These are phyloP conservation scores for Lophium mytilinum DNA, from an alignment of 495 filamentous ascomycete species.

Conservation along the genomic window DNA sequence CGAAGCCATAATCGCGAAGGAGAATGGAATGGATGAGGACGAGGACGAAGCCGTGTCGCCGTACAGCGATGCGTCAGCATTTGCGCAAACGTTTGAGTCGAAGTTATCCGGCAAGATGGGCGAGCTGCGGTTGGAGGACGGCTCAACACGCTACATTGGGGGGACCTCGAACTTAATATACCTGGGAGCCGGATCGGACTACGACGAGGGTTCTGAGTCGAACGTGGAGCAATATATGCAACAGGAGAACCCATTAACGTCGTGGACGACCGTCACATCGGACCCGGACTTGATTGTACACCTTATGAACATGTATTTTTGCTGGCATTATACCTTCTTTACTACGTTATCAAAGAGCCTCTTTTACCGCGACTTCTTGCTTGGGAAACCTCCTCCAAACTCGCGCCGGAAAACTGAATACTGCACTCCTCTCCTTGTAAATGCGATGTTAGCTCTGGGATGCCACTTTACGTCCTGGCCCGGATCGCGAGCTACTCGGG, in stretches of 20 bases:
- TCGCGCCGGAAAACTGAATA: constrained; percentile 50
- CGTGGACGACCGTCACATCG: constrained; percentile 81
- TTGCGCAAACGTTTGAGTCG: constrained; percentile 63
- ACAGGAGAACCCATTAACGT: constrained; percentile 59
- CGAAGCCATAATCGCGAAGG: constrained; percentile 60
- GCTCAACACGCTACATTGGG: constrained; percentile 84
- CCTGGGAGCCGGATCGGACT: constrained; percentile 41
- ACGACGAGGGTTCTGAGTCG: constrained; percentile 21
- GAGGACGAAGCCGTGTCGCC: constrained; percentile 33
- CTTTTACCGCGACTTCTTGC: constrained; percentile 79
- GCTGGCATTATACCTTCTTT: constrained; percentile 97
- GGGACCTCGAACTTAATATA: constrained; percentile 93
- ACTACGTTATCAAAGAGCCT: constrained; percentile 82
- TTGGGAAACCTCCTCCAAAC: constrained; percentile 47
- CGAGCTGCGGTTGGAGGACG: constrained; percentile 77
- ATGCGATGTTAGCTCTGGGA: constrained; percentile 91
- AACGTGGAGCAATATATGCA: constrained; percentile 40
- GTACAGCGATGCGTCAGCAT: constrained; percentile 3
- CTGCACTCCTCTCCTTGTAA: constrained; percentile 84
- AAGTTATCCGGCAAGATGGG: constrained; percentile 91
- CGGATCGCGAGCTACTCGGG: constrained; percentile 58
- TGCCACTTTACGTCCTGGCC: constrained; percentile 85
- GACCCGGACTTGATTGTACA: constrained; percentile 74
- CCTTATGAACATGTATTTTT: constrained; percentile 94
- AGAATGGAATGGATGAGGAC: constrained; percentile 35